Evolutionary conservation across 2,329 filamentous ascomycete species (phyloP), one percentile per base, ranked within the genome.

Genomic region (Claviceps monticola): DNA sequence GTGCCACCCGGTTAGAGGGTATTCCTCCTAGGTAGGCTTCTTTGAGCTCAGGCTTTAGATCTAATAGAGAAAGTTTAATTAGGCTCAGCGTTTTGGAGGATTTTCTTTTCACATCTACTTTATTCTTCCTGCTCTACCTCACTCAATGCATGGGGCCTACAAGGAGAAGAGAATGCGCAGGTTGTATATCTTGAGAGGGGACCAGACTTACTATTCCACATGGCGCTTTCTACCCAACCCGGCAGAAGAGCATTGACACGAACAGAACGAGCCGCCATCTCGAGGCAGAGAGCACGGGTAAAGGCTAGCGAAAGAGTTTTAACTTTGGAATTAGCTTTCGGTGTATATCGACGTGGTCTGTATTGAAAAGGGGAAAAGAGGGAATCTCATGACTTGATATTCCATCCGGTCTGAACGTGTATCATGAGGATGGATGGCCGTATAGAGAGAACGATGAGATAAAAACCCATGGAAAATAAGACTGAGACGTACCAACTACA

Each of bases 241-340:
- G 88, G 88, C 43, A 91, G 71, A 56, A 95, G 79, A 29, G 83
- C 83, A 68, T 95, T 95, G 46, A 87, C 84, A 34, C 89, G 76
- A 53, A 95, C 76, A 48, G 76, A 76, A 47, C 73, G 71, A 54
- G 71, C 68, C 49, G 77, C 78, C 59, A 83, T 66, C 67, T 88
- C 82, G 48, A 69, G 73, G 43, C 81, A 81, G 3, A 88, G 70
- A 51, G 82, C 78, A 53, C 82, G 75, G 21, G 83, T 89, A 59
- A 88, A 76, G 54, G 78, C 84, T 85, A 62, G 54, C 9, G 9
- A 34, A 34, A 60, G 53, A 53, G 23, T 14, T 39, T 45, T 47
- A 43, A 51, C 45, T 36, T 23, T 19, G n/a, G 5, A 2, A 48
- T 46, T 47, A 54, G 53, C 38, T 41, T 44, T 47, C 8, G 5